Evolutionary conservation across 2,329 filamentous ascomycete species (phyloP).

Genomic region (Cordyceps javanica): DNA sequence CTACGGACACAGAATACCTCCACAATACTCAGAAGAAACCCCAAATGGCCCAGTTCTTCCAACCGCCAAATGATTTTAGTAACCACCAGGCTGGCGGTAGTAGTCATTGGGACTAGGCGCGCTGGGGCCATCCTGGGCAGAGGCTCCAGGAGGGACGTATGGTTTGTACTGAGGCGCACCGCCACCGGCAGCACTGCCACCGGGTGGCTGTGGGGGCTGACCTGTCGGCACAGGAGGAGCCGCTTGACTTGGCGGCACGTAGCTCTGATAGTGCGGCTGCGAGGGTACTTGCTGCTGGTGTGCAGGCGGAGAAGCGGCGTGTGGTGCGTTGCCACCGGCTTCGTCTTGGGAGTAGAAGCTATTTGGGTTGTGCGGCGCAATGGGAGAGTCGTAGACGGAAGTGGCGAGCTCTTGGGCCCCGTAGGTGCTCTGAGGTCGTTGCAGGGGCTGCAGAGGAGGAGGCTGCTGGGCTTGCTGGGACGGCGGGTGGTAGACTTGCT

Average conservation of each 20-base stretch:
- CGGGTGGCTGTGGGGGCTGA: conserved; percentile 25
- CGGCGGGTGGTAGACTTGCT: conserved; percentile 31
- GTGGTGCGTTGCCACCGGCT: conserved; percentile 23
- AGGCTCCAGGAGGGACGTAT: conserved; percentile 44
- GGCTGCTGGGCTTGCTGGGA: conserved; percentile 45
- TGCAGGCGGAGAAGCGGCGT: conserved; percentile 24
- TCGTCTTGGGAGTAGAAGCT: conserved; percentile 41
- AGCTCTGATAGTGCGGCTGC: conserved; percentile 36
- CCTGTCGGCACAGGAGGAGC: conserved; percentile 37
- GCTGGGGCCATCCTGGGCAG: conserved; percentile 34
- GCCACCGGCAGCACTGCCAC: conserved; percentile 19
- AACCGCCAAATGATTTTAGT: conserved; percentile 15
- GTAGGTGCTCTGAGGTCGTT: conserved; percentile 61
- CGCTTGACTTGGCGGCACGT: conserved; percentile 31
- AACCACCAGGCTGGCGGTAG: conserved; percentile 42
- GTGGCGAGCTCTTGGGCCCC: conserved; percentile 73
- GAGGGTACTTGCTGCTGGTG: conserved; percentile 23
- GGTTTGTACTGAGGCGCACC: conserved; percentile 51
- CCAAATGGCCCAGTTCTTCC: neutral
- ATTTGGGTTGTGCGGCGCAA: conserved; percentile 46
- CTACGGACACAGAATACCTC: neutral
- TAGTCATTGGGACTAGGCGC: conserved; percentile 50
- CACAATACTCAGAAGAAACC: neutral
- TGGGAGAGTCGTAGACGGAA: conserved; percentile 69
- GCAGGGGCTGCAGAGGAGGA: conserved; percentile 35